Evolutionary conservation across 192 early-diverging fungal species (phyloP), one percentile per base, ranked within the genome.

Genomic region (Rhizophagus prolifer): DNA sequence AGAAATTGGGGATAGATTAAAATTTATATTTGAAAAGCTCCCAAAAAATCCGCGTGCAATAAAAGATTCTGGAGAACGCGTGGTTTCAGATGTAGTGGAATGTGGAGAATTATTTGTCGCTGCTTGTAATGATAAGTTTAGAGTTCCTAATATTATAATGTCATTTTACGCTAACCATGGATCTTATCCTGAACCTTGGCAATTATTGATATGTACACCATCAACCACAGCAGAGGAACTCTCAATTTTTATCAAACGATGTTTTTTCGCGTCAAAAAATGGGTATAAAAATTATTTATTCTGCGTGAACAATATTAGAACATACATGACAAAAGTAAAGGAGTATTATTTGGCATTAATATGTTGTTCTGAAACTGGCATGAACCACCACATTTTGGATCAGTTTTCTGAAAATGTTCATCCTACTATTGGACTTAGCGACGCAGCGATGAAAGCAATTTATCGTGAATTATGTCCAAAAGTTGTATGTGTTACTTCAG

Each of bases 61-160:
- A 47, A 63, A 69, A 41, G 26, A 5, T 16, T 10, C 21, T 21
- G n/a, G 25, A 25, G 75, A 44, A 44, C 36, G 26, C 8, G 41
- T 71, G 8, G n/a, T 72, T 25, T 78, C 77, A 12, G 65, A 61
- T 47, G 38, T 70, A 30, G 66, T 70, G 9, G 21, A 9, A 16
- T 12, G 70, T 23, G 77, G 77, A 62, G 26, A 38, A 23, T 59
- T 78, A 63, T 69, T 78, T 78, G 77, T 78, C 16, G 77, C 66
- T 0, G 70, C 77, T 13, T 78, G 77, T 16, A 41, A 36, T 50
- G 70, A 78, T 46, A 78, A 74, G n/a, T 61, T 19, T 28, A n/a
- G 50, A n/a, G 77, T 78, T 16, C 77, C 77, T 23, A 78, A 78
- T 30, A 78, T 78, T 59, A 70, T 78, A 9, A 74, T 78, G 71